These are phyloP conservation scores for Clitopilus hobsonii DNA, from an alignment of 768 basidiomycete species.

Conservation along the genomic window DNA sequence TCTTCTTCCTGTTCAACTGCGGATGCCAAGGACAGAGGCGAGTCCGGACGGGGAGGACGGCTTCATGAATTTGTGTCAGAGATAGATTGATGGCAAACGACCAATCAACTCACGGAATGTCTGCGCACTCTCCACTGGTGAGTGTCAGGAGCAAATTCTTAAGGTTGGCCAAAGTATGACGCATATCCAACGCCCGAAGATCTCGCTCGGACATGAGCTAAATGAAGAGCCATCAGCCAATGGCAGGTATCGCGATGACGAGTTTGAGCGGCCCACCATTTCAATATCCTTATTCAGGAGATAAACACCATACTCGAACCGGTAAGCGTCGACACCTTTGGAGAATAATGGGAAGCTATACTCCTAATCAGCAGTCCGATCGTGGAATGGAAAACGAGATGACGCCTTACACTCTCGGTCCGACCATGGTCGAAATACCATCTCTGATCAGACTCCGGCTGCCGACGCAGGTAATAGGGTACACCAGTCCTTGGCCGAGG, in stretches of 20 bases:
- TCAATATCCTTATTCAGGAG: conserved; percentile 97
- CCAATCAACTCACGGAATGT: conserved; percentile 36
- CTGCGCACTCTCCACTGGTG: conserved; percentile 60
- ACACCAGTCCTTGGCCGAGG: conserved; percentile 69
- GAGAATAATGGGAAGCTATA: conserved; percentile 91
- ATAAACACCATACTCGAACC: conserved; percentile 97
- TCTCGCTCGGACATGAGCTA: conserved; percentile 92
- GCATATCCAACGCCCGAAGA: conserved; percentile 84
- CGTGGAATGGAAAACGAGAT: background rate
- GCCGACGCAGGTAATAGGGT: conserved; percentile 87
- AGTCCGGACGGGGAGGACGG: conserved; percentile 14
- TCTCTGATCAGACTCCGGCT: conserved; percentile 91
- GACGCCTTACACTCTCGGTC: conserved; percentile 81
- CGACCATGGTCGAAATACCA: conserved; percentile 91
- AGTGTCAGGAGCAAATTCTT: conserved; percentile 89
- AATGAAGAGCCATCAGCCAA: conserved; percentile 6
- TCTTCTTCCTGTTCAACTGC: conserved; percentile 15
- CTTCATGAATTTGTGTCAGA: conserved; percentile 15
- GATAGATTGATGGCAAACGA: conserved; percentile 6
- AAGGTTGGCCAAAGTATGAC: conserved; percentile 94
- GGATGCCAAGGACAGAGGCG: conserved; percentile 22
- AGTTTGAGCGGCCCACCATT: conserved; percentile 48
- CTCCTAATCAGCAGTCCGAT: conserved; percentile 6
- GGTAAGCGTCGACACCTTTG: conserved; percentile 91
- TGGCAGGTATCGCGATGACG: conserved; percentile 2